Evolutionary conservation across 2,329 filamentous ascomycete genomes (phyloP), one percentile per base, ranked within the genome.

Genomic region (Kalaharituber pfeilii): DNA sequence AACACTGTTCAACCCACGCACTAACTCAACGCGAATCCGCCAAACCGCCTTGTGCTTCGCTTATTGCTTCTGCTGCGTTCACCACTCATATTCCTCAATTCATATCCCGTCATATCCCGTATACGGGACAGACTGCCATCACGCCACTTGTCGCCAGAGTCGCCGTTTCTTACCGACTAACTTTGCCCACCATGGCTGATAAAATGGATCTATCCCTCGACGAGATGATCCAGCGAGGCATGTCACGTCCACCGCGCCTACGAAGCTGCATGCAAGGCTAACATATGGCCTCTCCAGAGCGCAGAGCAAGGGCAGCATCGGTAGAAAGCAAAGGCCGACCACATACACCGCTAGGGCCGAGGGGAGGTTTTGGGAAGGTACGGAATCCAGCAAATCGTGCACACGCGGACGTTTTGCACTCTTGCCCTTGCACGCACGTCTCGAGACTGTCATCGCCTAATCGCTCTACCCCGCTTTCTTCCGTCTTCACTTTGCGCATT

Each of bases 361-460:
- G 54, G 54, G 56, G 56, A 54, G 50, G 54, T 42, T 53, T 57
- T 55, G 57, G 33, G 52, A 59, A 58, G 56, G 57, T 59, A 58
- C 53, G 56, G 47, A 29, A 53, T 57, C 18, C 22, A 8, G 33
- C 13, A 7, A 24, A 52, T 45, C 26, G 22, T n/a, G 22, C 39
- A 53, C 54, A 50, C 45, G 28, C 51, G 50, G 49, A 50, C 33
- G 53, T n/a, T n/a, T 55, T 53, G 54, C 53, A 52, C 33, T 54
- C 57, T 47, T 49, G 50, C 33, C n/a, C 30, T 39, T 15, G n/a
- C n/a, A n/a, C n/a, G n/a, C n/a, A n/a, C n/a, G n/a, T n/a, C n/a
- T n/a, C n/a, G n/a, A n/a, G n/a, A n/a, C n/a, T n/a, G n/a, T n/a
- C n/a, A n/a, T n/a, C n/a, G n/a, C n/a, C n/a, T n/a, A n/a, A n/a